A percentile compares a stretch with the other conserved stretches of the same genome.
Conservation (phyloP, 768 basidiomycete genomes). For the Dacryopinax spathularia region DNA sequence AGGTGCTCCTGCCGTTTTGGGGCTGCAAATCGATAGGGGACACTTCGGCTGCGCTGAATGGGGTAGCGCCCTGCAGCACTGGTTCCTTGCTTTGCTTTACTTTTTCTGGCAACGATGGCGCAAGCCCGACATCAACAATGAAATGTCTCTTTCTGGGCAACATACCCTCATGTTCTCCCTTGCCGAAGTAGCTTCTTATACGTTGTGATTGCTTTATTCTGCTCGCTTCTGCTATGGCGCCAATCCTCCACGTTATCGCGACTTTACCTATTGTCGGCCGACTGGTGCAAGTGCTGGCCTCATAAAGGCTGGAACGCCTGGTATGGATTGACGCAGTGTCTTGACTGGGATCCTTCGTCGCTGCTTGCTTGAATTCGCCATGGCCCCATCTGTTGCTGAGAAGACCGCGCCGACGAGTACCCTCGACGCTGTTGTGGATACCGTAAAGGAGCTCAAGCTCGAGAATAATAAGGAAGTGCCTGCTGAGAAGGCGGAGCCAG, state of each 20-base stretch:
- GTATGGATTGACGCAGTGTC: no score
- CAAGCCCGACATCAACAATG: no score
- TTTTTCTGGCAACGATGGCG: no score
- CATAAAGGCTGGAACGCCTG: no score
- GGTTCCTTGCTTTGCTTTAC: no score
- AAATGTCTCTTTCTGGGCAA: no score
- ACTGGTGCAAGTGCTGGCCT: neutral
- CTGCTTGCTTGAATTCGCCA: neutral
- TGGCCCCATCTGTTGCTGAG: neutral
- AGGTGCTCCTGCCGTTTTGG: no score
- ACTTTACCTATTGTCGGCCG: neutral
- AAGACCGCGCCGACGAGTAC: neutral
- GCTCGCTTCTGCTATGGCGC: neutral
- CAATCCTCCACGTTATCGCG: neutral
- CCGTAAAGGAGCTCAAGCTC: neutral
- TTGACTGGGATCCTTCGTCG: no score
- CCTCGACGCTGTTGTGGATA: neutral
- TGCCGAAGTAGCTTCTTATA: neutral
- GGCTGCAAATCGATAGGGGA: no score
- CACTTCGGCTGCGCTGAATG: no score
- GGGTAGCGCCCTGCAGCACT: no score
- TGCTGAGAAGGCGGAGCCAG: neutral
- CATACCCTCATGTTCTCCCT: no score
- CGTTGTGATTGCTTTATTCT: neutral
- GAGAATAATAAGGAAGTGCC: neutral